Conservation (phyloP, 2,329 filamentous ascomycete species). For the Whalleya microplaca region DNA sequence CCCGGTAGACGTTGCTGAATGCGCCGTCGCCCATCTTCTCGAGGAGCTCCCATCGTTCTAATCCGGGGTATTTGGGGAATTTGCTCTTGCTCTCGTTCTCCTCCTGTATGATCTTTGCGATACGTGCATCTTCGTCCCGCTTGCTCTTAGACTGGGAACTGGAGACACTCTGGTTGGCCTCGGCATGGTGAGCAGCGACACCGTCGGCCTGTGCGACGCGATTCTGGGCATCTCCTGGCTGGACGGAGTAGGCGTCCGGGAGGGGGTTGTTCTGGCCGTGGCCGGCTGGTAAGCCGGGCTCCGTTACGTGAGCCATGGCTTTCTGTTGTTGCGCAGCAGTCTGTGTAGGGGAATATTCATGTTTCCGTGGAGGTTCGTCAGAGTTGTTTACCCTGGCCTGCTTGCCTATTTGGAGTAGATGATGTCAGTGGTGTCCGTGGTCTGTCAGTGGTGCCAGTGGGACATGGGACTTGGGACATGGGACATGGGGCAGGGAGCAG, state of each 20-base stretch:
- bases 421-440: no score
- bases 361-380: slow-evolving; percentile 57
- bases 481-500: no score
- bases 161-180: slow-evolving; percentile 60
- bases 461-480: no score
- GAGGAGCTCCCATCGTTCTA: slow-evolving; percentile 82
- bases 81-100: slow-evolving; percentile 86
- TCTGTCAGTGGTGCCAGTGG: slow-evolving; percentile 45
- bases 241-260: slow-evolving; percentile 64
- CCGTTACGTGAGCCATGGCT: slow-evolving; percentile 52
- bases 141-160: slow-evolving; percentile 44
- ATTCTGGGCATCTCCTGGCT: slow-evolving; percentile 64
- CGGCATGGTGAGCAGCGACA: slow-evolving; percentile 64
- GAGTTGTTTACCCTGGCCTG: slow-evolving; percentile 74
- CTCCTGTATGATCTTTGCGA: slow-evolving; percentile 87
- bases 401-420: slow-evolving; percentile 63
- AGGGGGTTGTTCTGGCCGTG: slow-evolving; percentile 47
- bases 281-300: slow-evolving; percentile 42
- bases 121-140: slow-evolving; percentile 65
- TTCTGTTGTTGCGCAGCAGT: slow-evolving; percentile 61
- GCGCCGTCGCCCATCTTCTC: slow-evolving; percentile 99
- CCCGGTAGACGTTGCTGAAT: slow-evolving; percentile 98
- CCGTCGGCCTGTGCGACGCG: slow-evolving; percentile 70
- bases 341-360: slow-evolving; percentile 53
- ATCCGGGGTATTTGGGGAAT: slow-evolving; percentile 81